These are phyloP conservation scores for Ceratocystis smalleyi DNA, from an alignment of 2,329 filamentous ascomycete genomes.

Conservation along the genomic window DNA sequence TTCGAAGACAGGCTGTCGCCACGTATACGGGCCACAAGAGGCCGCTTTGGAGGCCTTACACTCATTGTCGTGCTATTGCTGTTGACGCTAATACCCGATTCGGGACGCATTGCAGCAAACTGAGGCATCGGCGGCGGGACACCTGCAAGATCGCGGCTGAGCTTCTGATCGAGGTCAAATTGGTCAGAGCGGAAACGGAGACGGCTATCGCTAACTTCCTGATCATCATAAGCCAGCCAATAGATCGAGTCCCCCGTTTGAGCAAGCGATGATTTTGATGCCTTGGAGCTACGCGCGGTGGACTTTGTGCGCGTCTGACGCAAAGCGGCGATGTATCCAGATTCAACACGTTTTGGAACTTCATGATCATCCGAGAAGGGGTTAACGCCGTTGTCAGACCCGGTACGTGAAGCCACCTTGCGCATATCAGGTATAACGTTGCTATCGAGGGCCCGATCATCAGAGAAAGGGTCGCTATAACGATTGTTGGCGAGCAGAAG, in stretches of 20 bases:
- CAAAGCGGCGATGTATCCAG: constrained; percentile 33
- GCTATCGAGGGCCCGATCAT: constrained; percentile 29
- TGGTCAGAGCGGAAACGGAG: constrained; percentile 48
- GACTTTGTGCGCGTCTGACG: constrained; percentile 36
- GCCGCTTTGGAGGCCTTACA: constrained; percentile 20
- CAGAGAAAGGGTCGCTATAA: constrained; percentile 34
- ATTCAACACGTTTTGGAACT: constrained; percentile 25
- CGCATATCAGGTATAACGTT: constrained; percentile 18
- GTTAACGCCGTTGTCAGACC: constrained; percentile 19
- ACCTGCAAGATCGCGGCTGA: constrained; percentile 7
- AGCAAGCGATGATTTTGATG: constrained; percentile 20
- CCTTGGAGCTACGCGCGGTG: constrained; percentile 19
- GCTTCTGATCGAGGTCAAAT: constrained; percentile 41
- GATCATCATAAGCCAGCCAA: constrained; percentile 28
- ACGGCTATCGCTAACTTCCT: constrained; percentile 30
- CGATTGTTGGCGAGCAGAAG: constrained; percentile 29
- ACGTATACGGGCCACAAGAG: constrained; percentile 25
- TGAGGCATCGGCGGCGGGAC: constrained; percentile 18
- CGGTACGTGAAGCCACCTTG: constrained; percentile 18
- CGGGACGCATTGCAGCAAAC: constrained; percentile 18
- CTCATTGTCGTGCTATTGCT: constrained; percentile 29
- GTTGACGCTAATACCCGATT: constrained; percentile 21
- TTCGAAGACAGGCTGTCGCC: constrained; percentile 25
- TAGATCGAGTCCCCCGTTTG: constrained; percentile 27
- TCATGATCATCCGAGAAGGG: constrained; percentile 38